phyloP scores from a whole-genome alignment of 768 basidiomycete species.

The Russula earlei region DNA sequence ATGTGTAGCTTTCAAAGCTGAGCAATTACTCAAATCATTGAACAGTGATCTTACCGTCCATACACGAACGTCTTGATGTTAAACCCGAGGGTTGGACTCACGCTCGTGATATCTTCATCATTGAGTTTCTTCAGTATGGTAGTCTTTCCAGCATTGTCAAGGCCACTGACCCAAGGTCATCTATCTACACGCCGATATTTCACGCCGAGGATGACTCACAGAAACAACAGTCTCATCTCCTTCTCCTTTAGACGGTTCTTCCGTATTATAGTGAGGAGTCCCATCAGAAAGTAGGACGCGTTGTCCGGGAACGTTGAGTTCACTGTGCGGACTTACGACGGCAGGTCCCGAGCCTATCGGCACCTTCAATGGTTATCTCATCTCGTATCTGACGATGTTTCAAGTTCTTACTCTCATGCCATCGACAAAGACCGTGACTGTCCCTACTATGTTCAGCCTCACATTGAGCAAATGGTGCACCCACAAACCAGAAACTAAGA shows the following conservation, averaged over 20 bases:
- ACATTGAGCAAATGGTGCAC: too few relatives aligned
- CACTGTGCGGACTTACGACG: too few relatives aligned
- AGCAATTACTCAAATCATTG: not conserved
- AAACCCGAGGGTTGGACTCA: conserved; percentile 95
- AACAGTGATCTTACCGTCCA: conserved; percentile 53
- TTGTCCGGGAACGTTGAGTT: too few relatives aligned
- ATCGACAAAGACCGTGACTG: too few relatives aligned
- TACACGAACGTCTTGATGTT: conserved; percentile 97
- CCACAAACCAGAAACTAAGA: too few relatives aligned
- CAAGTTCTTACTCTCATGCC: too few relatives aligned
- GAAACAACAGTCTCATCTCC: conserved; percentile 93
- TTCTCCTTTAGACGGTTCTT: conserved; percentile 93
- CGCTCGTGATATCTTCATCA: conserved; percentile 77
- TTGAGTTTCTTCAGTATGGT: conserved; percentile 95
- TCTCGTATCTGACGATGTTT: too few relatives aligned
- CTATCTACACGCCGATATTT: not conserved
- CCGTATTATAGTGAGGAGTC: conserved; percentile 91
- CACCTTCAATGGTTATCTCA: too few relatives aligned
- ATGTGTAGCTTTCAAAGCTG: conserved; percentile 44
- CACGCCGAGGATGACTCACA: conserved; percentile 39
- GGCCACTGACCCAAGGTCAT: conserved; percentile 55
- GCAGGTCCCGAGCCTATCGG: too few relatives aligned
- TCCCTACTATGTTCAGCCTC: too few relatives aligned
- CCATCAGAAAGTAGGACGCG: conserved; percentile 61
- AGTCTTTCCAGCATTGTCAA: conserved; percentile 98